Conservation (phyloP, 176 grass and related monocot species). For the Carex myosuroides region DNA sequence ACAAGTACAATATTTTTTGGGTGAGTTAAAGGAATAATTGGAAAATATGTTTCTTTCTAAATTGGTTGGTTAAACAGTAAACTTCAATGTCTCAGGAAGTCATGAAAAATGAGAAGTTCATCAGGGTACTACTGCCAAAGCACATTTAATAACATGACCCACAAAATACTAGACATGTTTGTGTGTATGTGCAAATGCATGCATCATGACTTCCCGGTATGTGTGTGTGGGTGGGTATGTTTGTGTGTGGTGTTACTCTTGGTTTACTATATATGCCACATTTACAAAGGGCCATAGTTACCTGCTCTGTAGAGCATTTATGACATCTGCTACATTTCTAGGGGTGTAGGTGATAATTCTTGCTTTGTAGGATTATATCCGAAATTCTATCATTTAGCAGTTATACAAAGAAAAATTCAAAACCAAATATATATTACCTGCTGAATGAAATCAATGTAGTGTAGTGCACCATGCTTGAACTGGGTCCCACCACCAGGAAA, state of each 20-base stretch:
- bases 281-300: background rate
- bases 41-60: background rate
- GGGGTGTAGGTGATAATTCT: background rate
- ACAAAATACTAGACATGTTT: background rate
- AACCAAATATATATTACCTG: slow-evolving; percentile 38
- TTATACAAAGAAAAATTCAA: background rate
- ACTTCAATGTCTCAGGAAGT: background rate
- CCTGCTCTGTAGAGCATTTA: background rate
- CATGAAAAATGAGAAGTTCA: background rate
- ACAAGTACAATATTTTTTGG: background rate
- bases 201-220: background rate
- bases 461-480: slow-evolving; percentile 88
- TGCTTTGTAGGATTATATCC: background rate
- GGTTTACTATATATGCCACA: background rate
- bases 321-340: background rate
- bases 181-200: background rate
- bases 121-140: background rate
- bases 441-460: slow-evolving; percentile 95
- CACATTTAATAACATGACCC: background rate
- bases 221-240: background rate
- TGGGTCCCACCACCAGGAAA: slow-evolving; percentile 98
- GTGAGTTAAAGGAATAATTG: background rate
- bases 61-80: background rate
- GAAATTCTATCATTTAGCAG: background rate
- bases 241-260: background rate